These are phyloP conservation scores for Termitomyces sp. DNA, from an alignment of 768 basidiomycete genomes.

Conservation along the genomic window DNA sequence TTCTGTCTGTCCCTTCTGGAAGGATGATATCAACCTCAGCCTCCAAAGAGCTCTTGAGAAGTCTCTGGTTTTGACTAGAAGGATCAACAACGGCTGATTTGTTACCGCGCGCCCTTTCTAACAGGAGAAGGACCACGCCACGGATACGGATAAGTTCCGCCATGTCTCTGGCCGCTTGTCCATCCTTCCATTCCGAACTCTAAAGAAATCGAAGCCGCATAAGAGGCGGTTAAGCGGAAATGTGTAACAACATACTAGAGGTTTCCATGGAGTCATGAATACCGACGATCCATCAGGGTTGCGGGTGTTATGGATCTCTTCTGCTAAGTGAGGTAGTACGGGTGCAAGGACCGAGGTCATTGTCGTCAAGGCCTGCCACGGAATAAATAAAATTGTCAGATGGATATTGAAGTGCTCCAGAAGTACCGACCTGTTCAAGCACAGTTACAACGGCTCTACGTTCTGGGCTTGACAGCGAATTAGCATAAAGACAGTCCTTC, in stretches of 20 bases:
- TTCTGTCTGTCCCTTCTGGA: constrained; percentile 29
- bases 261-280: constrained; percentile 69
- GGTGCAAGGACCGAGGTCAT: constrained; percentile 77
- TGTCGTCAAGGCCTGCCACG: constrained; percentile 54
- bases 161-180: constrained; percentile 60
- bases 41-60: constrained; percentile 73
- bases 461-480: constrained; percentile 42
- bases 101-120: constrained; percentile 73
- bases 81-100: constrained; percentile 49
- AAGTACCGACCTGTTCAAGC: constrained; percentile 53
- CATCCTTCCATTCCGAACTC: constrained; percentile 63
- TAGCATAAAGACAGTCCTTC: constrained; percentile 87
- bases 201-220: constrained; percentile 18
- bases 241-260: constrained; percentile 46
- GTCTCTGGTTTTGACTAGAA: constrained; percentile 23
- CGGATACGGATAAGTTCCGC: constrained; percentile 56
- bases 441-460: constrained; percentile 70
- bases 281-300: constrained; percentile 46
- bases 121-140: constrained; percentile 52
- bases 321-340: constrained; percentile 85
- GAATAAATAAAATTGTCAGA: not conserved
- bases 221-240: not conserved
- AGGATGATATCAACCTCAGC: constrained; percentile 67
- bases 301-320: constrained; percentile 69
- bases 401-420: constrained; percentile 5